Evolutionary conservation across 1,284 basidiomycete species (phyloP).

Genomic region (Puccinia horiana): DNA sequence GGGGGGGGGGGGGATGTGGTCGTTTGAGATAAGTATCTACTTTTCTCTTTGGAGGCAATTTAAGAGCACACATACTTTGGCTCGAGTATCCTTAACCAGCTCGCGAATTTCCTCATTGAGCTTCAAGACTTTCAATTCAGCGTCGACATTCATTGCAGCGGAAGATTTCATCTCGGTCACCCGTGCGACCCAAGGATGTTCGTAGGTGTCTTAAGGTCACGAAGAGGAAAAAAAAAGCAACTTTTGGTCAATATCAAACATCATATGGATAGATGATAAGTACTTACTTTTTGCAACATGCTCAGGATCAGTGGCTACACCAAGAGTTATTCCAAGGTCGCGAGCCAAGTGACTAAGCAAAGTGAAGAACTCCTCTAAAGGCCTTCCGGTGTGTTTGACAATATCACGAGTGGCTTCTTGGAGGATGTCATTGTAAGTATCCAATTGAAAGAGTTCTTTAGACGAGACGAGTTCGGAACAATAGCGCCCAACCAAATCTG

Average conservation of each 20-base stretch:
- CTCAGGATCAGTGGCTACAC: conserved; percentile 72
- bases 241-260: not conserved
- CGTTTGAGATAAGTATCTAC: not conserved
- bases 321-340: conserved; percentile 71
- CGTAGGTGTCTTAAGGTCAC: conserved; percentile 67
- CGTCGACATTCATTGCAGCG: conserved; percentile 82
- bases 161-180: conserved; percentile 81
- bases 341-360: conserved; percentile 71
- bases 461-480: conserved; percentile 71
- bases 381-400: conserved; percentile 66
- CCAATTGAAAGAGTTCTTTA: conserved; percentile 74
- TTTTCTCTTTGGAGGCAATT: not conserved
- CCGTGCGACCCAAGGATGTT: conserved; percentile 83
- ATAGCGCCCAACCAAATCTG: conserved; percentile 80
- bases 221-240: not conserved
- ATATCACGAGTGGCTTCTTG: conserved; percentile 72
- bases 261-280: not conserved
- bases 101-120: conserved; percentile 86
- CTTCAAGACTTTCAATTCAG: conserved; percentile 79
- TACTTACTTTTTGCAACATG: conserved; percentile 74
- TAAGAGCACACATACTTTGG: conserved; percentile 59
- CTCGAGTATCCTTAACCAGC: conserved; percentile 76
- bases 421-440: conserved; percentile 70
- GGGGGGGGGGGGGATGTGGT: not conserved
- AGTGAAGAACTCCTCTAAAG: conserved; percentile 70